phyloP scores from a whole-genome alignment of 129 eudicot species.

The Flaveria ramosissima region DNA sequence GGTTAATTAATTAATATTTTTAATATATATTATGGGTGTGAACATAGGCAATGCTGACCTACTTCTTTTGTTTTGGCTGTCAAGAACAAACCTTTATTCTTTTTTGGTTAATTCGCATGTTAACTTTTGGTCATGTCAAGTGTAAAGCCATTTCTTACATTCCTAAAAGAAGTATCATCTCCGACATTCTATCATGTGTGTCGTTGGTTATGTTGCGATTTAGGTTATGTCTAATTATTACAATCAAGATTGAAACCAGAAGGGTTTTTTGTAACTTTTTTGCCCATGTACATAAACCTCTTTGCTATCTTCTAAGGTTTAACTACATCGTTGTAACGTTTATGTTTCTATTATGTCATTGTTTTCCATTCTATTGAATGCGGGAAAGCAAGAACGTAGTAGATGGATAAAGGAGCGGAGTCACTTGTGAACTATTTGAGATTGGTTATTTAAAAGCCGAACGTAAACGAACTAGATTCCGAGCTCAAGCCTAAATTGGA shows the following conservation, averaged over 20 bases:
- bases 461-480: not conserved
- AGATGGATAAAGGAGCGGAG: not conserved
- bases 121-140: constrained; percentile 32
- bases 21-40: not conserved
- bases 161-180: constrained; percentile 24
- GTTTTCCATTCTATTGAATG: not conserved
- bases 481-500: too few relatives aligned
- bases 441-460: not conserved
- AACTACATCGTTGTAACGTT: constrained; percentile 1
- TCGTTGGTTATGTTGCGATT: constrained; percentile 24
- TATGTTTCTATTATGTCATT: not conserved
- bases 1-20: too few relatives aligned
- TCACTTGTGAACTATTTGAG: not conserved
- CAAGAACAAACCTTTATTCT: constrained; percentile 33
- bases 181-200: constrained; percentile 29
- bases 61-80: constrained; percentile 21
- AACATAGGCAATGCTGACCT: constrained; percentile 19
- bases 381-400: not conserved
- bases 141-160: constrained; percentile 33
- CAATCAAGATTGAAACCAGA: constrained; percentile 17
- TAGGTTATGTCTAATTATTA: constrained; percentile 12
- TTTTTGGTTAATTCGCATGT: constrained; percentile 30
- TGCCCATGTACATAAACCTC: not conserved
- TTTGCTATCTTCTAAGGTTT: constrained; percentile 9
- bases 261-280: constrained; percentile 23